These are phyloP conservation scores for Yarrowia deformans DNA, from an alignment of 805 yeast genomes.

Conservation along the genomic window DNA sequence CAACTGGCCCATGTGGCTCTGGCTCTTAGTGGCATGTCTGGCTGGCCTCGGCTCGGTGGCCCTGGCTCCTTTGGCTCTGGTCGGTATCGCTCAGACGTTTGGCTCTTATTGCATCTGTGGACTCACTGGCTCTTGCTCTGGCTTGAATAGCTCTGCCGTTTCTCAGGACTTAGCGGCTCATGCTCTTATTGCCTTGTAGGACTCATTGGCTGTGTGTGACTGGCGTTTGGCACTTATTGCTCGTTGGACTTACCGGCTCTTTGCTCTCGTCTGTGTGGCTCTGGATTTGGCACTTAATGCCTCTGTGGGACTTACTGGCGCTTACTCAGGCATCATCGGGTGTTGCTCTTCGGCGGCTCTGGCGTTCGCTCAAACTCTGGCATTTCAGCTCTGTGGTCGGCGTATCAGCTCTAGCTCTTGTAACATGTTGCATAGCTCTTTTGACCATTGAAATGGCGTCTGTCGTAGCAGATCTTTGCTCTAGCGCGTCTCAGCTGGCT, in stretches of 20 bases:
- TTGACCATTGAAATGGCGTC: slow-evolving; percentile 23
- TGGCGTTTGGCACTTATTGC: slow-evolving; percentile 28
- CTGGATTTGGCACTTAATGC: slow-evolving; percentile 26
- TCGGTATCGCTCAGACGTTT: slow-evolving; percentile 16
- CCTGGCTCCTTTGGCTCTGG: slow-evolving; percentile 30
- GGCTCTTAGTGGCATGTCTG: slow-evolving; percentile 12
- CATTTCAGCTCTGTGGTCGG: not conserved
- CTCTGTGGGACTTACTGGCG: slow-evolving; percentile 17
- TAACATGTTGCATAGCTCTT: slow-evolving; percentile 16
- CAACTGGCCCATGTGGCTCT: slow-evolving; percentile 9
- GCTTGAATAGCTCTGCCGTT: not conserved
- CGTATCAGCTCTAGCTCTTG: slow-evolving; percentile 5
- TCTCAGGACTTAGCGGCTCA: not conserved
- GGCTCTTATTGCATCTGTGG: slow-evolving; percentile 27
- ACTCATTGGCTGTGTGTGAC: slow-evolving; percentile 10
- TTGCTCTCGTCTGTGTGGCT: slow-evolving; percentile 13
- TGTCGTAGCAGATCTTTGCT: slow-evolving; percentile 28
- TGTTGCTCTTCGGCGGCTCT: slow-evolving; percentile 20
- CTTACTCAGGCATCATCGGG: slow-evolving; percentile 12
- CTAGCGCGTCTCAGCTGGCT: slow-evolving; percentile 27
- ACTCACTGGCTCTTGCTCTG: slow-evolving; percentile 32
- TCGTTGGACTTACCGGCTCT: slow-evolving; percentile 25
- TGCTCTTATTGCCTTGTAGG: slow-evolving; percentile 13
- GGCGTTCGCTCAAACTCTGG: slow-evolving; percentile 22
- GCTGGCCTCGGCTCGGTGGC: slow-evolving; percentile 23